Base-by-base conservation (phyloP, 2,329 filamentous ascomycete species). In the Clarireedia paspali region DNA sequence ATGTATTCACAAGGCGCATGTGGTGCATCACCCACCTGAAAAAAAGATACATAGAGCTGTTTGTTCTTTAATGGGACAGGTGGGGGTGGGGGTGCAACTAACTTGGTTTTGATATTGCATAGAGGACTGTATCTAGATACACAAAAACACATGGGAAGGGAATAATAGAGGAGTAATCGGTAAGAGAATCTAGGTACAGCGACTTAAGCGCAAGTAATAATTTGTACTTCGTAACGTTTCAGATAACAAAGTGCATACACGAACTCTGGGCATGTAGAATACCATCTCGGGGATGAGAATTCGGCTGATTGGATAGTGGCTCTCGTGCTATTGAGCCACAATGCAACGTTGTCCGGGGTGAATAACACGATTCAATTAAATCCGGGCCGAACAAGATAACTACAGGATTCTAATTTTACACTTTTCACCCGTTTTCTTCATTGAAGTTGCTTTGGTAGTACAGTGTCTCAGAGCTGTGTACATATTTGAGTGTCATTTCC, bases 1-100 rank as follows among this genome's bases (percentile, higher is more conserved):
- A 61, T 63, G 59, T 63, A 53, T 42, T 49, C 50, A 23, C 42
- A 40, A n/a, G 57, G 57, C 24, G 14, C 40, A 5, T 59, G 57
- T 45, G 57, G 57, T 47, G 36, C 44, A 15, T 34, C 44, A 26
- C 50, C 39, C 1, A 52, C 23, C 53, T 56, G 48, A 56, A 20
- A 44, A 7, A 34, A 12, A 4, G 30, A 34, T 10, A n/a, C 17
- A 17, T 17, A n/a, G n/a, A 24, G 40, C 10, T 20, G 30, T 34
- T 34, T 12, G 30, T 46, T 20, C 6, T 9, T 4, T 15, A 26
- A 9, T 34, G 23, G n/a, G 30, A 26, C 24, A 27, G 23, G n/a
- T 39, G 17, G n/a, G 7, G 12, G 23, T 14, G 30, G 17, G n/a
- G 7, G 12, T 12, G 12, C 40, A 48, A n/a, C n/a, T 23, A n/a